Conservation (phyloP, 345 rosid genomes). For the Noccaea bulbosa region DNA sequence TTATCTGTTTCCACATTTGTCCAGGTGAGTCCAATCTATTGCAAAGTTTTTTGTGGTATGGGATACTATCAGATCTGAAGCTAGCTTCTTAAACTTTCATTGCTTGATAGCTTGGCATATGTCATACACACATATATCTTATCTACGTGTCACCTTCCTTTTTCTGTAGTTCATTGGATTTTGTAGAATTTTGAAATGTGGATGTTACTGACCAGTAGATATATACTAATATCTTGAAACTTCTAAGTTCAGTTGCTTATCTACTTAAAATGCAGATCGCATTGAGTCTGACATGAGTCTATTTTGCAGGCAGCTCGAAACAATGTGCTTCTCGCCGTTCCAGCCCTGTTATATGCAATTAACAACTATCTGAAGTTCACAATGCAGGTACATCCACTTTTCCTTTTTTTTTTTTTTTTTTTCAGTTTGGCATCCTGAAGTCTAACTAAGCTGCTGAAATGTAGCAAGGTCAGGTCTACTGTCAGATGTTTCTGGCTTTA, state of each 20-base stretch:
- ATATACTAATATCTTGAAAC: background rate
- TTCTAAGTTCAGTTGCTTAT: constrained; percentile 8
- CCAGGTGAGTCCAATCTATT: constrained; percentile 55
- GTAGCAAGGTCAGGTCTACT: constrained; percentile 22
- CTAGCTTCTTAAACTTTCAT: constrained; percentile 8
- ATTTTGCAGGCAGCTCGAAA: constrained; percentile 90
- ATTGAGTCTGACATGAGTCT: constrained; percentile 6
- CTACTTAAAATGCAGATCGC: constrained; percentile 17
- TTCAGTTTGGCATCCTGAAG: constrained; percentile 21
- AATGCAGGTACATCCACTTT: constrained; percentile 75
- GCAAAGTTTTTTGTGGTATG: background rate
- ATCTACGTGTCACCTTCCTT: background rate
- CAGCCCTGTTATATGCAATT: constrained; percentile 86
- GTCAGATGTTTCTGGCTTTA: constrained; percentile 22
- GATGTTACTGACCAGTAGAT: constrained; percentile 23
- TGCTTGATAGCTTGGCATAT: constrained; percentile 21
- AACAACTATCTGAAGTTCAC: constrained; percentile 93
- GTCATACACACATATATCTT: constrained; percentile 15
- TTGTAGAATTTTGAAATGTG: constrained; percentile 18
- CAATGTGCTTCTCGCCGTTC: constrained; percentile 94
- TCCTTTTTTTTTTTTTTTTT: background rate
- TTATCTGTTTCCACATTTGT: constrained; percentile 78
- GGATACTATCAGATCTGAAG: constrained; percentile 9
- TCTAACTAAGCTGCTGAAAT: constrained; percentile 18
- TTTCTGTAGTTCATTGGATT: background rate